Base-by-base conservation (phyloP, 495 filamentous ascomycete genomes). In the Lophiostoma macrostomum region DNA sequence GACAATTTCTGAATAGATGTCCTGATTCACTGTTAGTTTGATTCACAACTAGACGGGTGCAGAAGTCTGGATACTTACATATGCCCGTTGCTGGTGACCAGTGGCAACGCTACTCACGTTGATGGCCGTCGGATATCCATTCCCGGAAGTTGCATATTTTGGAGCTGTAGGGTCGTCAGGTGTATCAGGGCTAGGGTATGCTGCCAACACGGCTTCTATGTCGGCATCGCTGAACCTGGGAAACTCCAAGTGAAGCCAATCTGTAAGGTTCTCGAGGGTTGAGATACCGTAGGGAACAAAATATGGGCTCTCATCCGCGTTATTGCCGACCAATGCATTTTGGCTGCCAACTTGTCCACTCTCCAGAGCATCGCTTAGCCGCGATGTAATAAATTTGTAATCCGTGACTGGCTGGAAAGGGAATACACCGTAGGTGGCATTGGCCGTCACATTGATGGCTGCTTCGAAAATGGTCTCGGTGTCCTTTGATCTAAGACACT, bases 1-100 rank as follows among this genome's bases (percentile, higher is more conserved):
- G 5, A 73, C 79, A 11, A 74, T 76, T 64, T 87, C 83, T 47
- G 77, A 78, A 44, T 76, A 79, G 45, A 85, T 69, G 63, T 82
- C 80, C 69, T 77, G 23, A 20, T 52, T 16, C 37, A 52, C 4
- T 4, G 1, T 24, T 45, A 28, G 20, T 3, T 11, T 77, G 23
- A 20, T 52, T 16, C 37, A 52, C 4, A 23, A 2, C 37, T 32
- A 51, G 36, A 29, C 1, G 56, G 43, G 29, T 69, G 36, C 6
- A 70, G 27, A 5, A 56, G 63, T 37, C 34, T 14, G 58, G 58
- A 38, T n/a, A 31, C 74, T 70, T 35, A 75, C 67, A 16, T 67
- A 50, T 27, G 71, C 74, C 3, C 68, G 61, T n/a, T 79, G 71
- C 38, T 82, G 75, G 43, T 81, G 77, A 4, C 73, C 72, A 0